Conservation (phyloP, 1,139 yeast species). For the Petasospora fabianii region DNA sequence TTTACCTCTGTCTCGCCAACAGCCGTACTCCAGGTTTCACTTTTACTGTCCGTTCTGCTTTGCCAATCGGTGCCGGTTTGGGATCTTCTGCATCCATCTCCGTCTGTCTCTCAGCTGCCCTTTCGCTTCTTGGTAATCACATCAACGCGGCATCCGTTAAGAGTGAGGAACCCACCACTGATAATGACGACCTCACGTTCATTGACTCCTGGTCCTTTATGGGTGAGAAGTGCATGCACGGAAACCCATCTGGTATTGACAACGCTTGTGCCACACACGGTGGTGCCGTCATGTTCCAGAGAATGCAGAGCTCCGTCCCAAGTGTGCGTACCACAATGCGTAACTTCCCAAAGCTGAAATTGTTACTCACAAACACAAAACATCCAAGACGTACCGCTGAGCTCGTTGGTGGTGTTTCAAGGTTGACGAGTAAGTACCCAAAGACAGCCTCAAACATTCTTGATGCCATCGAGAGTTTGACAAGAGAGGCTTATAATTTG, state of each 20-base stretch:
- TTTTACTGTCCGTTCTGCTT: constrained; percentile 71
- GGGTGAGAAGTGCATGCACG: constrained; percentile 95
- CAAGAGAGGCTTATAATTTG: constrained; percentile 63
- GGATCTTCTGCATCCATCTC: constrained; percentile 93
- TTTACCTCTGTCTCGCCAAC: constrained; percentile 58
- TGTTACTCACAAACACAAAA: constrained; percentile 78
- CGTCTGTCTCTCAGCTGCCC: constrained; percentile 78
- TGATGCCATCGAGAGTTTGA: constrained; percentile 65
- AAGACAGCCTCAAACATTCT: constrained; percentile 54
- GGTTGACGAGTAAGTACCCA: constrained; percentile 49
- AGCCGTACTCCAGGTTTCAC: constrained; percentile 46
- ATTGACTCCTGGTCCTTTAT: constrained; percentile 86
- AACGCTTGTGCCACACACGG: constrained; percentile 96
- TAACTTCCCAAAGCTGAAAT: constrained; percentile 69
- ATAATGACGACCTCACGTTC: constrained; percentile 46
- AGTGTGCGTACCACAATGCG: constrained; percentile 63
- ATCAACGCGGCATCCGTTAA: constrained; percentile 31
- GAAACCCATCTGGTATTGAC: constrained; percentile 96
- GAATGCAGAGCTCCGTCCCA: constrained; percentile 53
- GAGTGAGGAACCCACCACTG: constrained; percentile 32
- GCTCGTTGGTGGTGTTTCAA: constrained; percentile 72
- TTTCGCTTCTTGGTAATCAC: constrained; percentile 60
- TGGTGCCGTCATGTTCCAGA: constrained; percentile 88
- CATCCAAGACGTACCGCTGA: constrained; percentile 86
- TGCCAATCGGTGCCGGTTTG: constrained; percentile 96